Evolutionary conservation across 78 protist species (phyloP).

Genomic region (Dictyostelium intermedium): DNA sequence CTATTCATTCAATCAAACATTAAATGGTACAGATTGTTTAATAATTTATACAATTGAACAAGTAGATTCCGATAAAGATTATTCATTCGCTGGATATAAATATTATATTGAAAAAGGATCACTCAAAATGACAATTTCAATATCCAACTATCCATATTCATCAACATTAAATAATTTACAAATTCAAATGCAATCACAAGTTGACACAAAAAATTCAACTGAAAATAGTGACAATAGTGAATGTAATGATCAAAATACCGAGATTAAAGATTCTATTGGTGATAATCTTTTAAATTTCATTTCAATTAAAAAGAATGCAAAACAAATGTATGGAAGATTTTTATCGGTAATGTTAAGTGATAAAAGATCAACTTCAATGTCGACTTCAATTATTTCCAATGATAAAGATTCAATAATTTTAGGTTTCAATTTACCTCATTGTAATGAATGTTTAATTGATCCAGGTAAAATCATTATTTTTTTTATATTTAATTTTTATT

Average conservation of each 20-base stretch:
- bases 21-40: not conserved
- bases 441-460: not conserved
- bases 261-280: not conserved
- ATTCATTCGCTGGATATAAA: not conserved
- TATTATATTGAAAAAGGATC: not conserved
- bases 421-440: not conserved
- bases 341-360: not conserved
- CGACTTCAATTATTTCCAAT: not conserved
- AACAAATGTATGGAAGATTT: not conserved
- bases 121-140: not conserved
- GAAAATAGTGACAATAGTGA: not conserved
- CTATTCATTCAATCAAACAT: not conserved
- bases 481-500: too few relatives aligned
- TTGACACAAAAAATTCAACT: too few relatives aligned
- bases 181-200: not conserved
- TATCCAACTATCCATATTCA: not conserved
- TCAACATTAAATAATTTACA: not conserved
- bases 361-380: not conserved
- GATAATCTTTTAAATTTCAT: not conserved
- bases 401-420: not conserved
- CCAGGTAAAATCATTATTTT: too few relatives aligned
- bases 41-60: not conserved
- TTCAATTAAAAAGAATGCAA: not conserved
- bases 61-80: not conserved
- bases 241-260: not conserved